A percentile compares a stretch with the other conserved stretches of the same genome.
These are phyloP conservation scores for Cavenderia fasciculata DNA, from an alignment of 78 protist genomes.

Conservation along the genomic window DNA sequence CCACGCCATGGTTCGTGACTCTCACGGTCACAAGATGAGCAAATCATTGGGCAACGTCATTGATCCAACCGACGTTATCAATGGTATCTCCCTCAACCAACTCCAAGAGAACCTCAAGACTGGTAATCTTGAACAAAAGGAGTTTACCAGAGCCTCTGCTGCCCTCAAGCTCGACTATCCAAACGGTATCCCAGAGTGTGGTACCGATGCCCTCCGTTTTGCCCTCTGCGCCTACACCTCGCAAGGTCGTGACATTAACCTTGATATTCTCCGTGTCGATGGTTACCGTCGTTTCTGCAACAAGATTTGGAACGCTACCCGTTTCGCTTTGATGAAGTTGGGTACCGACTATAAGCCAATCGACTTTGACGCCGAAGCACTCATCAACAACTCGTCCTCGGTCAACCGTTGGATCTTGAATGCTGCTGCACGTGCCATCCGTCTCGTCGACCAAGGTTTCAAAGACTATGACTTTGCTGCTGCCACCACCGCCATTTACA, in stretches of 20 bases:
- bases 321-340: slow-evolving; percentile 73
- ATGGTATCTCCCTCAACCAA: slow-evolving; percentile 86
- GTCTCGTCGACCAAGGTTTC: slow-evolving; percentile 49
- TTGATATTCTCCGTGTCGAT: slow-evolving; percentile 93
- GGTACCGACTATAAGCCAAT: slow-evolving; percentile 19
- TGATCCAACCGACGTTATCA: slow-evolving; percentile 97
- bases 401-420: slow-evolving; percentile 93
- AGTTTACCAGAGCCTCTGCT: slow-evolving; percentile 70
- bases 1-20: slow-evolving; percentile 96
- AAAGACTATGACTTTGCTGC: slow-evolving; percentile 82
- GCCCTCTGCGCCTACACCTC: slow-evolving; percentile 92
- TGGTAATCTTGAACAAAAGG: slow-evolving; percentile 92
- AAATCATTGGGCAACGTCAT: slow-evolving; percentile 98
- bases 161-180: slow-evolving; percentile 93
- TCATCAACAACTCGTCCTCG: slow-evolving; percentile 21
- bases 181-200: slow-evolving; percentile 98
- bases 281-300: slow-evolving; percentile 97
- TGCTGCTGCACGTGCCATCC: slow-evolving; percentile 79
- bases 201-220: slow-evolving; percentile 99
- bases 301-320: slow-evolving; percentile 97
- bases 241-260: slow-evolving; percentile 92
- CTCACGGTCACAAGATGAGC: slow-evolving; percentile 96
- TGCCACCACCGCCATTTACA: slow-evolving; percentile 85
- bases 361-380: not conserved
- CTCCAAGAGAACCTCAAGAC: slow-evolving; percentile 73